Evolutionary conservation across 495 filamentous ascomycete species (phyloP), one percentile per base, ranked within the genome.

Genomic region (Neurospora cerealis): DNA sequence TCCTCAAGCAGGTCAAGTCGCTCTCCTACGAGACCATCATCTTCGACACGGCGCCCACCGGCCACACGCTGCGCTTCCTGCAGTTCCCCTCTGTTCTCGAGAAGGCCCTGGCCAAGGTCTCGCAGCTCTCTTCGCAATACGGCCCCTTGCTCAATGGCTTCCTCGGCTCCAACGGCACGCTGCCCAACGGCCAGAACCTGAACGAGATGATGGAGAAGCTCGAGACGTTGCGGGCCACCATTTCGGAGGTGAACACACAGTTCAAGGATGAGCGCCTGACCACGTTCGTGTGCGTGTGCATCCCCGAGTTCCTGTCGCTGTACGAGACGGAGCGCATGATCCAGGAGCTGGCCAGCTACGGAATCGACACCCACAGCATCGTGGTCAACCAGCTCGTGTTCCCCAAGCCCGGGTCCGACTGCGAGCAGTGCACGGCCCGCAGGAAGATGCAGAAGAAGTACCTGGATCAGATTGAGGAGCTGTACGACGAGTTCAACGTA

Each of bases 321-420:
- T 99, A 98, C 84, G 96, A 99, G 87, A 99, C 96, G 71, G 96
- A 99, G 84, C 93, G 96, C 75, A 98, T 99, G 96, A 98, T 99
- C 78, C 96, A 99, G 84, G 96, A 99, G 85, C 87, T 99, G 77
- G 90, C 94, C 69, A 91, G 87, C 81, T 99, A 97, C 84, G 84
- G 89, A 76, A 99, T 99, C 79, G 96, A 99, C 82, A 97, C 95
- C 10, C 96, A 99, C 81, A 88, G 91, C 77, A 98, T 99, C 75
- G 96, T 99, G 21, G 96, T 99, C 79, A 99, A 99, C 83, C 96
- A 99, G 86, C 87, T 99, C 74, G 83, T 99, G 72, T 99, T 97
- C 85, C 96, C 96, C 19, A 93, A 93, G 82, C 87, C 91, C 74
- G 91, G 91, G 32, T 96, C 91, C 78, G 87, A 89, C 40, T 99